Evolutionary conservation across 768 basidiomycete species (phyloP).

Genomic region (Suillus lakei): DNA sequence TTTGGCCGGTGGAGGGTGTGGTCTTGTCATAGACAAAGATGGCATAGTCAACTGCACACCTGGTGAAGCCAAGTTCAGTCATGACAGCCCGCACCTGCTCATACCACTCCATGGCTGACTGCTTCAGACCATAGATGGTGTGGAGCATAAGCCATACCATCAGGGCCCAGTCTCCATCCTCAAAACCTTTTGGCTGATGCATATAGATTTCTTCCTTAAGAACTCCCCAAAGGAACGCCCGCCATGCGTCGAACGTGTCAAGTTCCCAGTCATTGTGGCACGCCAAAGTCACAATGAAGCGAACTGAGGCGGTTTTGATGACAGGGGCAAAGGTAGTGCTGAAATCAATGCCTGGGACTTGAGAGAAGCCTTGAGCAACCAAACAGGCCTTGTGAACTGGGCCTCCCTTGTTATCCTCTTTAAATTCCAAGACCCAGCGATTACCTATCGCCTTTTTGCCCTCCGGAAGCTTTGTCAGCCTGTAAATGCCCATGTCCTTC

Average conservation of each 20-base stretch:
- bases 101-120: not conserved
- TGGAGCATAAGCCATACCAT: no score
- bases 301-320: conserved; percentile 1
- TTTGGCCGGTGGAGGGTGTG: no score
- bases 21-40: no score
- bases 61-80: not conserved
- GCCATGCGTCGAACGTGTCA: conserved; percentile 47
- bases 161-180: not conserved
- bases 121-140: not conserved
- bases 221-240: conserved; percentile 45
- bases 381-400: not conserved
- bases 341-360: conserved; percentile 15
- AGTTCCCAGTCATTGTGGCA: conserved; percentile 36
- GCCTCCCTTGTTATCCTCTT: not conserved
- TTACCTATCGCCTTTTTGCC: not conserved
- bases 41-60: not conserved
- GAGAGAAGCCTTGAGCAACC: conserved; percentile 8
- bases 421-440: not conserved
- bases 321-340: conserved; percentile 7
- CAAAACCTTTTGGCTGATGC: conserved; percentile 38
- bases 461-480: not conserved
- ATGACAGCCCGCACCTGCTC: not conserved
- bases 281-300: not conserved
- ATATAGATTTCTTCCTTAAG: conserved; percentile 45
- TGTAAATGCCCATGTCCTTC: not conserved